A percentile compares a stretch with the other conserved stretches of the same genome.
Evolutionary conservation across 2,329 filamentous ascomycete genomes (phyloP).

Genomic region (Cadophora malorum): DNA sequence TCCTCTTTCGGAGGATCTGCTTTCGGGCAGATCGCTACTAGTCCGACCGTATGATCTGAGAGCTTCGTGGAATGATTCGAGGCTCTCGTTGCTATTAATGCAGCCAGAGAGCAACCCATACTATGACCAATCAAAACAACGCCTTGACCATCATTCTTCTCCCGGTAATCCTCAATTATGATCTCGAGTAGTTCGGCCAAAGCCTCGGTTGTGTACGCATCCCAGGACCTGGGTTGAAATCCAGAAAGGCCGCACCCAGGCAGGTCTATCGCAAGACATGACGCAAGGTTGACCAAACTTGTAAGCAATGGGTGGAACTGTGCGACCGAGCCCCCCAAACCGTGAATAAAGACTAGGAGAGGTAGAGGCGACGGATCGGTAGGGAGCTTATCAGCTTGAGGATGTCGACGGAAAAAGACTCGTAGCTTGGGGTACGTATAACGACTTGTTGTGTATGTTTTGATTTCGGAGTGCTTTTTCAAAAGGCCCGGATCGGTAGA

Average conservation of each 20-base stretch:
- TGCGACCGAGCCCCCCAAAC: slow-evolving; percentile 87
- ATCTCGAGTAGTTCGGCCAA: slow-evolving; percentile 76
- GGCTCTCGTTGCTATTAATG: slow-evolving; percentile 65
- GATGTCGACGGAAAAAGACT: slow-evolving; percentile 83
- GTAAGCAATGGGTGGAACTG: slow-evolving; percentile 85
- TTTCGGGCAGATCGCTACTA: slow-evolving; percentile 83
- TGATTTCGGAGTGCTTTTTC: slow-evolving; percentile 74
- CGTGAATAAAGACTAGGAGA: slow-evolving; percentile 89
- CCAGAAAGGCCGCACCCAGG: slow-evolving; percentile 86
- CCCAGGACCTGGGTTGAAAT: slow-evolving; percentile 73
- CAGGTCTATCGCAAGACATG: slow-evolving; percentile 87
- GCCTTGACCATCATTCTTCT: slow-evolving; percentile 68
- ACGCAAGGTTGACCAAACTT: slow-evolving; percentile 81
- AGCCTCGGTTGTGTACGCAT: slow-evolving; percentile 79
- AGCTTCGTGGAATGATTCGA: slow-evolving; percentile 59
- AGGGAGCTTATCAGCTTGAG: slow-evolving; percentile 82
- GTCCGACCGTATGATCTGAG: slow-evolving; percentile 71
- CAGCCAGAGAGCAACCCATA: slow-evolving; percentile 83
- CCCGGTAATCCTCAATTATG: slow-evolving; percentile 76
- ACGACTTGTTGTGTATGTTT: slow-evolving; percentile 72
- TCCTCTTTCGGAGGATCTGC: slow-evolving; percentile 66
- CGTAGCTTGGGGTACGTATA: slow-evolving; percentile 77
- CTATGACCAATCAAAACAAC: slow-evolving; percentile 88
- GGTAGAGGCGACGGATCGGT: slow-evolving; percentile 76
- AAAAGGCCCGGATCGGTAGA: slow-evolving; percentile 75